Percentiles rank a stretch among this genome's conserved stretches.
These are phyloP conservation scores for Aspergillus heteromorphus DNA, from an alignment of 495 filamentous ascomycete species.

Conservation along the genomic window DNA sequence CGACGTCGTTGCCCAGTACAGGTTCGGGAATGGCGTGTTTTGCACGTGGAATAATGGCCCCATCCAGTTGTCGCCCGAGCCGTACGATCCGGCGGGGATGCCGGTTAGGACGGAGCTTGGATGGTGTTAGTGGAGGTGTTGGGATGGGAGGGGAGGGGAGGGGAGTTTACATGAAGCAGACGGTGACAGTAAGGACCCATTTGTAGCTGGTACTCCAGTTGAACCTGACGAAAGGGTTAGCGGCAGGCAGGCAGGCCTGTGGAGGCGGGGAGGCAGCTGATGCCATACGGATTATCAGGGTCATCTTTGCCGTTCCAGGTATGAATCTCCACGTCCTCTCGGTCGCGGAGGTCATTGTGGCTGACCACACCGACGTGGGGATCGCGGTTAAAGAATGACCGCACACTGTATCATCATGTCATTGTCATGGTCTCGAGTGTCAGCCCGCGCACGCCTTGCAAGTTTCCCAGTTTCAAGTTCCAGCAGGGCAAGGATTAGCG, in stretches of 20 bases:
- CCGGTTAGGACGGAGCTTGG: slow-evolving; percentile 38
- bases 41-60: slow-evolving; percentile 35
- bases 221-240: slow-evolving; percentile 2
- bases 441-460: too few species aligned
- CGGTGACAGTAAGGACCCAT: slow-evolving; percentile 36
- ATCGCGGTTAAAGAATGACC: slow-evolving; percentile 21
- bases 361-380: slow-evolving; percentile 21
- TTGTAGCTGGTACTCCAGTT: slow-evolving; percentile 25
- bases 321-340: slow-evolving; percentile 12
- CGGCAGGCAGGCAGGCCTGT: background rate
- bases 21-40: slow-evolving; percentile 38
- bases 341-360: slow-evolving; percentile 15
- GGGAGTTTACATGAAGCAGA: slow-evolving; percentile 34
- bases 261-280: background rate
- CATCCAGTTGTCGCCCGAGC: slow-evolving; percentile 36
- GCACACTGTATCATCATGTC: slow-evolving; percentile 7
- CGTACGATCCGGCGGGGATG: slow-evolving; percentile 38
- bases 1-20: slow-evolving; percentile 42
- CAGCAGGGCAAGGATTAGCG: background rate
- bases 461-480: background rate
- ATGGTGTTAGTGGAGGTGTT: background rate
- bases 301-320: slow-evolving; percentile 12
- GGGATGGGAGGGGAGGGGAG: background rate
- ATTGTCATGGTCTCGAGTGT: too few species aligned
- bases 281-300: slow-evolving; percentile 13